Evolutionary conservation across 2,329 filamentous ascomycete species (phyloP), one percentile per base, ranked within the genome.

Genomic region (Trichoderma guizhouense): DNA sequence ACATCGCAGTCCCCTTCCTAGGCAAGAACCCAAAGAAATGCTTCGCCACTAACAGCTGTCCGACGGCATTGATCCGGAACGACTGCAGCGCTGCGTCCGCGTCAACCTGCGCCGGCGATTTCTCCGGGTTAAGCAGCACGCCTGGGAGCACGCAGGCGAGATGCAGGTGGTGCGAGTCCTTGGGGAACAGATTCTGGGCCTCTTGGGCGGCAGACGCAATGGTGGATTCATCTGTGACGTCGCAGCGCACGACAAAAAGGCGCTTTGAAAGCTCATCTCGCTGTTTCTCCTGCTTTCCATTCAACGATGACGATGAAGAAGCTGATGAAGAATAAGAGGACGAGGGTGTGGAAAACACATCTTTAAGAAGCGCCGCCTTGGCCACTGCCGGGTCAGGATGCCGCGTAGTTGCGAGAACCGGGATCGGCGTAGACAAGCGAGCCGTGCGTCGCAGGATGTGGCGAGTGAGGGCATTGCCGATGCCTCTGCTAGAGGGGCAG

Each of bases 41-140:
- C 81, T 96, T 96, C 78, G 93, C 87, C 71, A 95, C 85, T 69
- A 96, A 83, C 77, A 96, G 84, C 0, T 92, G 92, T 0, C 92
- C 93, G 3, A 96, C 83, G 0, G 90, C 86, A 79, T 96, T 97
- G 72, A 93, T 88, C 67, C 86, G 85, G 80, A 94, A 91, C n/a
- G 89, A 94, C 60, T 89, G 82, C n/a, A 92, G 82, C 21, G 92
- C 89, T 43, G 84, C 79, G 24, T 83, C 84, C 72, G 88, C 86
- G 72, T 91, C 83, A 71, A 96, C 87, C 76, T 93, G 90, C 0
- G 81, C 76, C 0, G 90, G 91, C 1, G 89, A 88, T 79, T 91
- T 94, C 78, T 97, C 93, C 0, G 93, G 89, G 75, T 88, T 71
- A 18, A 72, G 86, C 12, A 96, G 86, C 47, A 95, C 84, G 0